Evolutionary conservation across 2,329 filamentous ascomycete species (phyloP).

Genomic region (Diaporthe australafricana): DNA sequence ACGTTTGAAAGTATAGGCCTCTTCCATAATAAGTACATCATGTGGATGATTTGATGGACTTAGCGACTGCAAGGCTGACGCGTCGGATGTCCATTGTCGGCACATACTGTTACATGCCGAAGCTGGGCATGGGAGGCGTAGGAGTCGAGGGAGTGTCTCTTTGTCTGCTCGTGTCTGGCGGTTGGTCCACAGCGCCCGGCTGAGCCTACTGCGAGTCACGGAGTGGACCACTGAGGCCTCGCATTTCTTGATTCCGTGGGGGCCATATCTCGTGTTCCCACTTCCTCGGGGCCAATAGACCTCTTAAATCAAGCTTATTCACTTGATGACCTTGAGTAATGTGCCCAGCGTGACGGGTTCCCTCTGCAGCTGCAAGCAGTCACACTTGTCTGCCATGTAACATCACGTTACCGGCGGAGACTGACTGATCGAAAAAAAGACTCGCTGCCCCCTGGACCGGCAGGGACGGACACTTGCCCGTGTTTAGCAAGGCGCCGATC

Average conservation of each 20-base stretch:
- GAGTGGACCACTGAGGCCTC: not conserved
- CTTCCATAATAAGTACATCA: not conserved
- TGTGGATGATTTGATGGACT: no score
- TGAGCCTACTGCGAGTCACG: not conserved
- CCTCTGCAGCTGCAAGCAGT: not conserved
- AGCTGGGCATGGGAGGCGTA: not conserved
- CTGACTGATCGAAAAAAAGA: not conserved
- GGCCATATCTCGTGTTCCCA: not conserved
- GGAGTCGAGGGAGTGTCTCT: not conserved
- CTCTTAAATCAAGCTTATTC: not conserved
- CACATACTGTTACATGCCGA: not conserved
- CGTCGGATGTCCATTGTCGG: not conserved
- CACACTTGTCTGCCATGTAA: not conserved
- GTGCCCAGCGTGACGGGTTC: not conserved
- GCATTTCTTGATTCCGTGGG: not conserved
- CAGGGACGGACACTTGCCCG: not conserved
- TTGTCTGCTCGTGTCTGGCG: not conserved
- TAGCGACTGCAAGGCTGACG: no score
- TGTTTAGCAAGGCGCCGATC: not conserved
- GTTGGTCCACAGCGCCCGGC: not conserved
- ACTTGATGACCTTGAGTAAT: no score
- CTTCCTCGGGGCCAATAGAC: not conserved
- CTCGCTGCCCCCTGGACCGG: not conserved
- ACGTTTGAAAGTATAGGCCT: not conserved
- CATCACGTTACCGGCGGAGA: not conserved